Percentiles rank a stretch among this genome's conserved stretches.
These are phyloP conservation scores for Bolboschoenus planiculmis DNA, from an alignment of 176 grass and related monocot genomes.

Conservation along the genomic window DNA sequence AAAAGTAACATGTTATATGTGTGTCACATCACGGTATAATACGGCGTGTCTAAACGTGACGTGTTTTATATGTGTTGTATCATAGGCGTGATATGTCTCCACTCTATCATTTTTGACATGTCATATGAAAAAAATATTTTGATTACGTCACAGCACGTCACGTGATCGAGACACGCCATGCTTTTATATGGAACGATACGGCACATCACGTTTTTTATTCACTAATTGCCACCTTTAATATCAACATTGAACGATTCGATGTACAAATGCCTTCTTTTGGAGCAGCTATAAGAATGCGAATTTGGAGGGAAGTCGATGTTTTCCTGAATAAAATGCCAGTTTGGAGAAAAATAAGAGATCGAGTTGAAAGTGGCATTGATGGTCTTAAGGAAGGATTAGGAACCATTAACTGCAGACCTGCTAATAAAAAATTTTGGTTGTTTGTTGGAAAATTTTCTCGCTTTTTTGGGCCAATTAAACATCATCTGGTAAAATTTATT, in stretches of 20 bases:
- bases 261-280: neutral
- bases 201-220: no score
- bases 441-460: neutral
- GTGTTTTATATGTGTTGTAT: no score
- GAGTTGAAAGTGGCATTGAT: neutral
- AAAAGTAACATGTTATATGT: no score
- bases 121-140: no score
- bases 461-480: neutral
- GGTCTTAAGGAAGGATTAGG: neutral
- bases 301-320: neutral
- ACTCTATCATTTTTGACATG: no score
- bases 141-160: no score
- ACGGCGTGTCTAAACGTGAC: no score
- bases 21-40: no score
- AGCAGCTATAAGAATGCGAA: neutral
- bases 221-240: neutral
- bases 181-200: no score
- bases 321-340: conserved; percentile 6
- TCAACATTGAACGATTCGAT: neutral
- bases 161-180: no score
- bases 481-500: neutral
- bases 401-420: neutral
- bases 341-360: neutral
- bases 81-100: no score
- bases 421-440: neutral